A percentile compares a stretch with the other conserved stretches of the same genome.
Evolutionary conservation across 2,329 filamentous ascomycete genomes (phyloP).

Genomic region (Cladosporium oxysporum): DNA sequence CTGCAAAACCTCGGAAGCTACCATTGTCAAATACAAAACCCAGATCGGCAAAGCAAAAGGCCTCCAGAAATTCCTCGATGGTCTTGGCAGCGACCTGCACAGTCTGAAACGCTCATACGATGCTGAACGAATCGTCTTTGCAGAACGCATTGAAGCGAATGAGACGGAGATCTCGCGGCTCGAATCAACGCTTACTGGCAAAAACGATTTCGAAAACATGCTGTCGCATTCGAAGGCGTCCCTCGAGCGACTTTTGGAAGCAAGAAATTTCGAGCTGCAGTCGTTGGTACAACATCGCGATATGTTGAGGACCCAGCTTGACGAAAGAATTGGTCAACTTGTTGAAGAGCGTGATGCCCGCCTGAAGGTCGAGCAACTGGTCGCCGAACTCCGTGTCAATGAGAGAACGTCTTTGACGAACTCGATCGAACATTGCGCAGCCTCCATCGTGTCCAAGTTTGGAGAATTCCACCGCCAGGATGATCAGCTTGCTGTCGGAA

Average conservation of each 20-base stretch:
- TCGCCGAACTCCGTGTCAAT: background rate
- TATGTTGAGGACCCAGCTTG: slow-evolving; percentile 6
- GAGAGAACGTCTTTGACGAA: slow-evolving; percentile 2
- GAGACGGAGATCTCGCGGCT: slow-evolving; percentile 10
- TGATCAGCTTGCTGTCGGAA: background rate
- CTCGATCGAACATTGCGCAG: slow-evolving; percentile 2
- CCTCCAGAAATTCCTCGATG: slow-evolving; percentile 16
- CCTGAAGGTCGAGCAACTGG: slow-evolving; percentile 9
- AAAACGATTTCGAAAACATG: slow-evolving; percentile 4
- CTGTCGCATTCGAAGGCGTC: slow-evolving; percentile 1
- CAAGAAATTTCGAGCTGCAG: slow-evolving; percentile 11
- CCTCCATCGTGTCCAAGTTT: background rate
- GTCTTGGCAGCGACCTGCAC: slow-evolving; percentile 3
- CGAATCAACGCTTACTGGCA: background rate
- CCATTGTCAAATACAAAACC: slow-evolving; percentile 8
- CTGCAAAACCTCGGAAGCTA: background rate
- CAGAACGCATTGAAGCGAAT: background rate
- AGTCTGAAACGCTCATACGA: slow-evolving; percentile 15
- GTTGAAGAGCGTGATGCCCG: slow-evolving; percentile 14
- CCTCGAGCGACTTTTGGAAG: slow-evolving; percentile 10
- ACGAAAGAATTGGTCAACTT: slow-evolving; percentile 14
- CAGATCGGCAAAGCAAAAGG: slow-evolving; percentile 17
- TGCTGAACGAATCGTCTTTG: background rate
- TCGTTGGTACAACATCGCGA: slow-evolving; percentile 11
- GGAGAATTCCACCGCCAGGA: background rate